Evolutionary conservation across 2,329 filamentous ascomycete genomes (phyloP).

Genomic region (Cyphellophora europaea): DNA sequence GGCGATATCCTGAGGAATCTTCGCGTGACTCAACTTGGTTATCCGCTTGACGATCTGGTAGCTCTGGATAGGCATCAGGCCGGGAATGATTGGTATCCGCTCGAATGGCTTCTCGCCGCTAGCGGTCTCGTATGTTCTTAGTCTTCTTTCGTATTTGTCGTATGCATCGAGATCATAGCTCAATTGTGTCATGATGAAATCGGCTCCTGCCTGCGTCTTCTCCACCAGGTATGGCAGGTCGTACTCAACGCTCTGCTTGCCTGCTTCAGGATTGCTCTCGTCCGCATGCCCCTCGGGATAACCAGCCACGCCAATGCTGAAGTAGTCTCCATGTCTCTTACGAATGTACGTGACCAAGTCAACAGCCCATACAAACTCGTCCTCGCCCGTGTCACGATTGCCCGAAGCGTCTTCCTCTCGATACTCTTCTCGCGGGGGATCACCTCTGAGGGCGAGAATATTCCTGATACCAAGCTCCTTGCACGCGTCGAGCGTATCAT

Average conservation of each 20-base stretch:
- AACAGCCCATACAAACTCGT: constrained; percentile 75
- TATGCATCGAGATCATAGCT: constrained; percentile 89
- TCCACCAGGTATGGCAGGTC: constrained; percentile 85
- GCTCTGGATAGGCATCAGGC: constrained; percentile 94
- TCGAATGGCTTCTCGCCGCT: constrained; percentile 51
- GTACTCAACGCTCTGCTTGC: constrained; percentile 44
- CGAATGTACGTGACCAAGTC: constrained; percentile 87
- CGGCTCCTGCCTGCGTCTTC: constrained; percentile 82
- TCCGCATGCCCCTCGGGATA: constrained; percentile 95
- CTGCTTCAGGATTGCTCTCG: constrained; percentile 73
- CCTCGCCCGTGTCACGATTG: constrained; percentile 31
- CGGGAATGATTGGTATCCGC: constrained; percentile 81
- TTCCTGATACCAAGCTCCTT: constrained; percentile 87
- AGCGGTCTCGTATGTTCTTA: constrained; percentile 74
- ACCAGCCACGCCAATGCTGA: constrained; percentile 87
- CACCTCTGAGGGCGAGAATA: constrained; percentile 82
- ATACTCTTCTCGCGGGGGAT: constrained; percentile 88
- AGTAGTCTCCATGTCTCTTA: constrained; percentile 80
- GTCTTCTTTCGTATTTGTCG: constrained; percentile 62
- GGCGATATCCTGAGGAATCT: constrained; percentile 62
- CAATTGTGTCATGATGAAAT: constrained; percentile 97
- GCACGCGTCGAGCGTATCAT: constrained; percentile 81
- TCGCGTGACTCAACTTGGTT: constrained; percentile 87
- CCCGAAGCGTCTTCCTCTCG: constrained; percentile 40
- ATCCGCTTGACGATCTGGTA: constrained; percentile 92